phyloP scores from a whole-genome alignment of 2,329 filamentous ascomycete genomes.

The Aureobasidium sp. region DNA sequence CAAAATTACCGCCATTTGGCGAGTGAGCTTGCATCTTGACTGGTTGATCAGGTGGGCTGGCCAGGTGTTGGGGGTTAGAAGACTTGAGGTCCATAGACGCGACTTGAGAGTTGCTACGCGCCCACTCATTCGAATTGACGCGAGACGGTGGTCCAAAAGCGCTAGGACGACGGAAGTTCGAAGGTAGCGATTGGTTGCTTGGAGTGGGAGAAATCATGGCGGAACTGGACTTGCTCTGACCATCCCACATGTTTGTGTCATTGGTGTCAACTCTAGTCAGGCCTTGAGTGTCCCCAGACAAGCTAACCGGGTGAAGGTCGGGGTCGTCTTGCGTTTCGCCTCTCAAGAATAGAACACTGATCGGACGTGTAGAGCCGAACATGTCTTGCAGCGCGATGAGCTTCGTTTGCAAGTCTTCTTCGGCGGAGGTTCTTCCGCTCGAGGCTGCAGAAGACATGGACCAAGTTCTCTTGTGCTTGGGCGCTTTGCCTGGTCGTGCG shows the following conservation, averaged over 20 bases:
- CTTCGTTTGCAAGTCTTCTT: conserved; percentile 72
- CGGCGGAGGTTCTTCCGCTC: conserved; percentile 38
- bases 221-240: conserved; percentile 50
- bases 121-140: conserved; percentile 40
- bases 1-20: conserved; percentile 58
- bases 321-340: conserved; percentile 74
- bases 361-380: conserved; percentile 76
- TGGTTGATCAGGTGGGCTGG: conserved; percentile 43
- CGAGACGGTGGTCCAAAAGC: conserved; percentile 38
- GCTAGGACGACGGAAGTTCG: conserved; percentile 40
- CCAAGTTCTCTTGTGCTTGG: conserved; percentile 91
- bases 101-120: conserved; percentile 46
- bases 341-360: conserved; percentile 70
- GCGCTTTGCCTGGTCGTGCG: conserved; percentile 66
- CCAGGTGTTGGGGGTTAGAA: conserved; percentile 33
- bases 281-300: conserved; percentile 61
- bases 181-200: conserved; percentile 40
- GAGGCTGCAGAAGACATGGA: conserved; percentile 71
- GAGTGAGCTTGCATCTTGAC: conserved; percentile 51
- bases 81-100: conserved; percentile 43
- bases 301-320: conserved; percentile 67
- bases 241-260: conserved; percentile 45
- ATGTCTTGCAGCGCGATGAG: conserved; percentile 74
- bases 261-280: conserved; percentile 45
- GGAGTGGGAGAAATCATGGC: conserved; percentile 46